Base-by-base conservation (phyloP, 2,329 filamentous ascomycete species). In the Aspergillus sp. region DNA sequence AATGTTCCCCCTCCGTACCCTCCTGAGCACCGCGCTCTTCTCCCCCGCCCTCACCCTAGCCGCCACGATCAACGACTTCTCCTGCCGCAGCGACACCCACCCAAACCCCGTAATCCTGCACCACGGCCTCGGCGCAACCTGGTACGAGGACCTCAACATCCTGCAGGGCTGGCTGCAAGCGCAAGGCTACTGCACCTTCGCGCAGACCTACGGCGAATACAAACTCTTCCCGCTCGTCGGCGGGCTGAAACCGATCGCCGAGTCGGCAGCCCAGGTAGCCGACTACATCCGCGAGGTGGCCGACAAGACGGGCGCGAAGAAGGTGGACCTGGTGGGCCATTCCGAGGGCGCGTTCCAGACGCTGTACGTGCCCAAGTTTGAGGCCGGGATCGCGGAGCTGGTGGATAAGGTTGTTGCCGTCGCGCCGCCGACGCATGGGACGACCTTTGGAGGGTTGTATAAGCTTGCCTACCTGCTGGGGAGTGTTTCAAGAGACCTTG, bases 301-400 rank as follows among this genome's bases (percentile, higher is more conserved):
- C 14, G 48, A 62, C 4, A 64, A 67, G 52, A 74, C 73, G 2
- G 69, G 68, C 9, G 68, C 70, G 4, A 41, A 49, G n/a, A 73
- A 72, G 45, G 62, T 77, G 25, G 68, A 76, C 49, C 52, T 76
- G 1, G 71, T 77, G 14, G 74, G 74, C 6, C 74, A 77, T 57
- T 76, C 74, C 2, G 74, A 77, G 57, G 74, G 74, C 41, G 74
- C 64, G 5, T 73, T 76, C 50, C 72, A 75, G 52, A 51, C 68
- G 1, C 59, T 77, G 2, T 73, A 73, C 47, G 70, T 72, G 9
- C 69, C 70, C n/a, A 73, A 73, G 43, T 71, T 72, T 56, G 61
- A 70, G 20, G 60, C 63, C 2, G 64, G 55, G 10, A 40, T 71
- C 3, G 49, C 66, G 16, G 49, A 55, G 9, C 40, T 67, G 6